Conservation (phyloP, 2,329 filamentous ascomycete genomes). For the Botrytis tulipae region DNA sequence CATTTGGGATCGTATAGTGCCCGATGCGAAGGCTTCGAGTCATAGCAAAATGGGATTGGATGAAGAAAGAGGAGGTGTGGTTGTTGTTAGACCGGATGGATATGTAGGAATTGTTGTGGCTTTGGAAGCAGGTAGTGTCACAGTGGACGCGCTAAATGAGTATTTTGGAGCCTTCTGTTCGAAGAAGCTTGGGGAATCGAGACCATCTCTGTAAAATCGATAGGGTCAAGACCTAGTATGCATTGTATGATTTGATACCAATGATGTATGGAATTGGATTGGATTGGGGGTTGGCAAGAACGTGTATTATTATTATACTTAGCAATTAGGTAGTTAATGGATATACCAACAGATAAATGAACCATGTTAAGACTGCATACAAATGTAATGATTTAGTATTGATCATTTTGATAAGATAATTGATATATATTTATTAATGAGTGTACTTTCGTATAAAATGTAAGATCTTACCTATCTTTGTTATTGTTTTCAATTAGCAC, state of each 20-base stretch:
- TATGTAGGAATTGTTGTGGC: conserved; percentile 77
- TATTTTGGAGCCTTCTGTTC: conserved; percentile 76
- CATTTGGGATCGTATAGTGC: conserved; percentile 67
- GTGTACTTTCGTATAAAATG: not conserved
- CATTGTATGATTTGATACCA: not conserved
- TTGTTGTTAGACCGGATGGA: conserved; percentile 83
- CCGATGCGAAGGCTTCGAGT: conserved; percentile 68
- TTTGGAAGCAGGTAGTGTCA: conserved; percentile 73
- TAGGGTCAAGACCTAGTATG: not conserved
- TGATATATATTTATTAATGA: not conserved
- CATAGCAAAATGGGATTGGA: conserved; percentile 86
- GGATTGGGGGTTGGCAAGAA: not conserved
- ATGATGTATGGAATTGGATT: not conserved
- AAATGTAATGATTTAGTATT: not conserved
- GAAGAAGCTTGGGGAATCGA: conserved; percentile 51
- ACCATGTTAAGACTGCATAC: not conserved
- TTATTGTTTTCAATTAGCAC: not conserved
- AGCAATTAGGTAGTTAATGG: not conserved
- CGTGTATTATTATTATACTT: not conserved
- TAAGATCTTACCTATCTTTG: not conserved
- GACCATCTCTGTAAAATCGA: conserved; percentile 42
- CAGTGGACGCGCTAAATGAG: conserved; percentile 75
- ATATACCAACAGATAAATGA: not conserved
- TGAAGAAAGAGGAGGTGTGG: conserved; percentile 70
- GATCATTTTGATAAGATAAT: not conserved